Percentiles rank a stretch among this genome's conserved stretches.
These are phyloP conservation scores for Pichia sp. DNA, from an alignment of 1,139 yeast genomes.

Conservation along the genomic window DNA sequence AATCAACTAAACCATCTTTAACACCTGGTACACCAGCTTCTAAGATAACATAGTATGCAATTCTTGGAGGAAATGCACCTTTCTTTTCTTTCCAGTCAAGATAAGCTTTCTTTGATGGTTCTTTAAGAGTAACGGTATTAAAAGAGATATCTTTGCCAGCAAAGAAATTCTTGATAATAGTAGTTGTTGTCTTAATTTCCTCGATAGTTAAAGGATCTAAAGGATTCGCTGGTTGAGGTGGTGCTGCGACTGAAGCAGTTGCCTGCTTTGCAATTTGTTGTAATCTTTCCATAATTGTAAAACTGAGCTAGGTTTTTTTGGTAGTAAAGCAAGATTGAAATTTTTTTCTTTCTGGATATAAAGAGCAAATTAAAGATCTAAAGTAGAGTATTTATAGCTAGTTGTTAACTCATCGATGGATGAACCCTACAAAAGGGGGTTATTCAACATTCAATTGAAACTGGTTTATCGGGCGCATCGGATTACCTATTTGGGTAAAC, in stretches of 20 bases:
- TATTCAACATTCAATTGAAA: too few relatives aligned
- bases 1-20: slow-evolving; percentile 62
- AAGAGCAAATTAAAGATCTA: not conserved
- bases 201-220: slow-evolving; percentile 61
- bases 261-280: slow-evolving; percentile 59
- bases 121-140: slow-evolving; percentile 65
- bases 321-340: not conserved
- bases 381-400: too few relatives aligned
- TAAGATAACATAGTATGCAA: slow-evolving; percentile 58
- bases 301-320: too few relatives aligned
- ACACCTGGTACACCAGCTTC: slow-evolving; percentile 55
- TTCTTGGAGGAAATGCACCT: slow-evolving; percentile 59
- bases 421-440: too few relatives aligned
- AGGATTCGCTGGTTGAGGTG: slow-evolving; percentile 55
- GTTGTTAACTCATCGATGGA: too few relatives aligned
- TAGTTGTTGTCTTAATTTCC: slow-evolving; percentile 44
- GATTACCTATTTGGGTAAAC: not conserved
- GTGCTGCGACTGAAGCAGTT: slow-evolving; percentile 47
- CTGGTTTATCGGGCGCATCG: not conserved
- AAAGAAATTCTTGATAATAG: slow-evolving; percentile 39
- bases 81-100: slow-evolving; percentile 57
- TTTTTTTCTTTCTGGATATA: not conserved
- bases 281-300: slow-evolving; percentile 61
- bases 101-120: slow-evolving; percentile 58
- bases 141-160: slow-evolving; percentile 44